Evolutionary conservation across 169 alveolate species (phyloP), one percentile per base, ranked within the genome.

Genomic region (Eimeria maxima): DNA sequence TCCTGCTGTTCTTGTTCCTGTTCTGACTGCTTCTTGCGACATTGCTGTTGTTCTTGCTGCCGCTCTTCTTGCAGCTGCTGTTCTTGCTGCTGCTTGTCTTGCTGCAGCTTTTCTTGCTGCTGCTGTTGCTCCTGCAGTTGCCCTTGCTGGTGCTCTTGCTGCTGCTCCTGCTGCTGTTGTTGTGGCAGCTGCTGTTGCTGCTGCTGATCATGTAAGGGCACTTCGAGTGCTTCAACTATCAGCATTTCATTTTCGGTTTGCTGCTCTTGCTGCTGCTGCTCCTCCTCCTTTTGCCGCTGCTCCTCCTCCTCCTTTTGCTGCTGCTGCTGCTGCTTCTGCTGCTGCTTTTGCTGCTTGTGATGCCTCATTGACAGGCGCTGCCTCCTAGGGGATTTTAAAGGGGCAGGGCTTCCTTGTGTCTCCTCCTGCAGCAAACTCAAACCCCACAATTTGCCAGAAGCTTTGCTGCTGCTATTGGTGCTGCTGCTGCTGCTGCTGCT

Each of bases 401-500:
- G 38, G 38, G 38, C 38, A 33, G 38, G 38, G 1, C 38, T 33
- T 33, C 38, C 38, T 33, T 33, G 38, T 33, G 38, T 1, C 38
- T 33, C 38, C 38, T 33, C 38, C 38, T 33, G 38, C 38, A 33
- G 38, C 38, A 33, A 33, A 33, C 38, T 0, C 38, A 33, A 33
- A 33, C 38, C 38, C 38, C 38, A 33, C 38, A 33, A 33, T 1
- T 1, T 33, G 38, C 38, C 38, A 33, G 1, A 33, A 33, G 38
- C 38, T 33, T 33, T 33, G 38, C 38, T 33, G 38, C 38, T 33
- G 38, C 38, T 33, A 33, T 33, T 18, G 76, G 11, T 67, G 27
- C 76, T 67, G 76, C 44, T 67, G 76, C 76, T 13, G 76, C 38
- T 67, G 27, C 76, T 67, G 76, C 44, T 67, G 76, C 76, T 13